Evolutionary conservation across 1,284 basidiomycete genomes (phyloP).

Genomic region (Marasmius fiardii): DNA sequence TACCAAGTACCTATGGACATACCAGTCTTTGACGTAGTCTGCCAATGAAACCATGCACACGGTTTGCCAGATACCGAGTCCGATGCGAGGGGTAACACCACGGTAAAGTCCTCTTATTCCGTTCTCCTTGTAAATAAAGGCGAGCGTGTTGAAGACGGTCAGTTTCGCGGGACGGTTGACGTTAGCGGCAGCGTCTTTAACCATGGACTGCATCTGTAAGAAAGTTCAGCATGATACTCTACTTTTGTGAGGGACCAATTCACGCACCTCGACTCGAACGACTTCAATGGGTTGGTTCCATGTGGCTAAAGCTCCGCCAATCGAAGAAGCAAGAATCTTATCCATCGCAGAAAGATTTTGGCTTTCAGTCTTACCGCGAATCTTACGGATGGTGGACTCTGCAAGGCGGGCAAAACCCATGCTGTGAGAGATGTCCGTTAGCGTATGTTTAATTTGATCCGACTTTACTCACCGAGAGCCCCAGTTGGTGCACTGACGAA

Average conservation of each 20-base stretch:
- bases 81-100: constrained; percentile 96
- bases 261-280: constrained; percentile 79
- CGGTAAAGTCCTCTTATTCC: constrained; percentile 97
- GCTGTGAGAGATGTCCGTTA: constrained; percentile 35
- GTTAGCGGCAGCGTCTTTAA: constrained; percentile 71
- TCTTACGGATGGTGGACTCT: constrained; percentile 76
- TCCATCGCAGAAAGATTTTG: constrained; percentile 79
- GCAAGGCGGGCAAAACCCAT: constrained; percentile 97
- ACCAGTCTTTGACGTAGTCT: constrained; percentile 89
- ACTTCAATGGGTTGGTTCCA: constrained; percentile 99
- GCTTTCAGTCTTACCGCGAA: constrained; percentile 73
- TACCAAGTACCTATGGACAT: too few species aligned
- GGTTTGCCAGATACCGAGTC: constrained; percentile 95
- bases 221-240: constrained; percentile 8
- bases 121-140: constrained; percentile 94
- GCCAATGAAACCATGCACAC: constrained; percentile 98
- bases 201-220: constrained; percentile 97
- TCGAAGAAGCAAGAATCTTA: constrained; percentile 87
- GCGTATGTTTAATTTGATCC: background rate
- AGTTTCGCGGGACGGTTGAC: constrained; percentile 85
- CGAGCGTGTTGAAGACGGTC: constrained; percentile 88
- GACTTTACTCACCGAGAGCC: constrained; percentile 77
- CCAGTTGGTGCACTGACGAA: constrained; percentile 99
- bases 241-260: background rate
- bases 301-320: constrained; percentile 94